These are phyloP conservation scores for Boletus reticuloceps DNA, from an alignment of 768 basidiomycete species.

Conservation along the genomic window DNA sequence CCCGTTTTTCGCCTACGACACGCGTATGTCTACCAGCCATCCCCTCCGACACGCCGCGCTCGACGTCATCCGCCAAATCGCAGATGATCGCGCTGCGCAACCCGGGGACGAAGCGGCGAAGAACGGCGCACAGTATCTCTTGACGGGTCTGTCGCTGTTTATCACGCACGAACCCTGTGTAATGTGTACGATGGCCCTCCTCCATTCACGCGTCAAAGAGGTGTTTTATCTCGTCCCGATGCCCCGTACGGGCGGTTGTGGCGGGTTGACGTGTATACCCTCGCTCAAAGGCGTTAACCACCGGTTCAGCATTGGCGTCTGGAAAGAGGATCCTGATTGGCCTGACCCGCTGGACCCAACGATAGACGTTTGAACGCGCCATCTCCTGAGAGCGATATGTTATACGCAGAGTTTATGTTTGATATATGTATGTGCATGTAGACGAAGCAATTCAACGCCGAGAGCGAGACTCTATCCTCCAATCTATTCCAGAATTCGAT, in stretches of 20 bases:
- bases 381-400: not conserved
- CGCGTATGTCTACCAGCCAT: constrained; percentile 62
- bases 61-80: constrained; percentile 68
- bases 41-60: constrained; percentile 85
- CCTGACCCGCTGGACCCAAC: constrained; percentile 17
- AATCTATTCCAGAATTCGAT: too few relatives aligned
- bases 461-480: too few relatives aligned
- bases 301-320: constrained; percentile 70
- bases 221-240: constrained; percentile 75
- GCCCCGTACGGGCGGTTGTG: constrained; percentile 82
- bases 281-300: constrained; percentile 87
- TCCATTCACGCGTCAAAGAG: constrained; percentile 92
- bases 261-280: constrained; percentile 72
- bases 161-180: constrained; percentile 96
- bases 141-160: constrained; percentile 83
- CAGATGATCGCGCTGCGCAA: constrained; percentile 47
- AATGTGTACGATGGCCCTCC: constrained; percentile 95
- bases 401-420: not conserved
- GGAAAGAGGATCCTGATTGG: constrained; percentile 40
- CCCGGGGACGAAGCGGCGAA: constrained; percentile 16
- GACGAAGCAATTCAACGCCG: too few relatives aligned
- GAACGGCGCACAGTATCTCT: constrained; percentile 82
- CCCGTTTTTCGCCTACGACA: constrained; percentile 64
- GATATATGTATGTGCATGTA: not conserved
- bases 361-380: constrained; percentile 27